Percentiles rank a stretch among this genome's conserved stretches.
phyloP scores from a whole-genome alignment of 305 asterid species.

The Stenogyne calaminthoides region DNA sequence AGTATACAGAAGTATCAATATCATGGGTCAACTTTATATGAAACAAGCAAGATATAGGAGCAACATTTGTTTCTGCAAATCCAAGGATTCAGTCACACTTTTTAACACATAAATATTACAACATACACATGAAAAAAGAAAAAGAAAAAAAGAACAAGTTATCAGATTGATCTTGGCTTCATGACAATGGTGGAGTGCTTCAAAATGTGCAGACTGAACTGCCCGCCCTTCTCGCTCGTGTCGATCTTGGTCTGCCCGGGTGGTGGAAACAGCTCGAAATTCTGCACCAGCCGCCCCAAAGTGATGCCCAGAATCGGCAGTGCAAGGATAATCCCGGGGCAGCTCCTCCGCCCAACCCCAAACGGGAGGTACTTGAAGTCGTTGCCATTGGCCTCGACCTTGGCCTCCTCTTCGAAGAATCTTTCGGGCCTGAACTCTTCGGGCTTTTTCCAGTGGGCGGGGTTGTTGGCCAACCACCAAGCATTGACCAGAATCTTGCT shows the following conservation, averaged over 20 bases:
- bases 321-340: constrained; percentile 83
- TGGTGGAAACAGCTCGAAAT: constrained; percentile 79
- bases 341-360: constrained; percentile 80
- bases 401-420: constrained; percentile 72
- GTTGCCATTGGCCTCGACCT: constrained; percentile 76
- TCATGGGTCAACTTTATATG: not conserved
- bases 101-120: constrained; percentile 18
- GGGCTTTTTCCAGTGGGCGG: constrained; percentile 66
- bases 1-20: not conserved
- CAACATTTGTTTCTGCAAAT: constrained; percentile 5
- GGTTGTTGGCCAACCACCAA: constrained; percentile 85
- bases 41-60: not conserved
- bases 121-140: not conserved
- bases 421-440: constrained; percentile 81
- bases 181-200: constrained; percentile 84
- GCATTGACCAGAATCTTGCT: constrained; percentile 82
- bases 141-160: not conserved
- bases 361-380: constrained; percentile 78
- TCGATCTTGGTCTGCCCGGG: constrained; percentile 75
- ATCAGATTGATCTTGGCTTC: constrained; percentile 63
- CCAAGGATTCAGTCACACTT: constrained; percentile 1
- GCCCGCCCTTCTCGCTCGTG: constrained; percentile 73
- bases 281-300: constrained; percentile 74
- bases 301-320: constrained; percentile 77
- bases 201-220: constrained; percentile 78